Conservation (phyloP, 164 flowering plant genomes). For the Vitis amurensis region DNA sequence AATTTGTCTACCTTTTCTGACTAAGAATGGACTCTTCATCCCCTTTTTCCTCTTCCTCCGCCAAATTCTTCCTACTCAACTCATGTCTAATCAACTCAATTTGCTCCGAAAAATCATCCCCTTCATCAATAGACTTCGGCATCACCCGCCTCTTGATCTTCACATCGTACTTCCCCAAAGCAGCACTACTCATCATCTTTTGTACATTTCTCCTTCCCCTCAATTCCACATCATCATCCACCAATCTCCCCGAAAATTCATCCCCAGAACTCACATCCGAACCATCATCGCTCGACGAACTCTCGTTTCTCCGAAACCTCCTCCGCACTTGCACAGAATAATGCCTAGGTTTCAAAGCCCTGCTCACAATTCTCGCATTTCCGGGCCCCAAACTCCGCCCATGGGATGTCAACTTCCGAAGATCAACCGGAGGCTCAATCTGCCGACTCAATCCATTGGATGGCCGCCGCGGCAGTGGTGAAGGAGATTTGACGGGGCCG, state of each 20-base stretch:
- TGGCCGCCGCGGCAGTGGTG: slow-evolving; percentile 6
- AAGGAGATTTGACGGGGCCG: slow-evolving; percentile 52
- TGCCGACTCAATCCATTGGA: slow-evolving; percentile 3
- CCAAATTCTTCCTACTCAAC: slow-evolving; percentile 39
- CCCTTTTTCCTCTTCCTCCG: slow-evolving; percentile 18
- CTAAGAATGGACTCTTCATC: slow-evolving; percentile 46
- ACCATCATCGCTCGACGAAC: slow-evolving; percentile 59
- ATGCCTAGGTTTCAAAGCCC: slow-evolving; percentile 22
- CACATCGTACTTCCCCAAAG: slow-evolving; percentile 66
- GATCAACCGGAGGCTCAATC: slow-evolving; percentile 32
- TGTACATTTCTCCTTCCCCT: slow-evolving; percentile 24
- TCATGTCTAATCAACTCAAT: slow-evolving; percentile 62
- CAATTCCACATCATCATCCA: slow-evolving; percentile 12
- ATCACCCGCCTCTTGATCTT: slow-evolving; percentile 52
- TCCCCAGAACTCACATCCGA: slow-evolving; percentile 22
- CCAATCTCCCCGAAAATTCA: background rate
- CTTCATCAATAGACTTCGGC: slow-evolving; percentile 43
- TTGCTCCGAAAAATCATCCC: slow-evolving; percentile 36
- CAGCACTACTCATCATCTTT: slow-evolving; percentile 60
- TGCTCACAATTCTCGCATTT: background rate
- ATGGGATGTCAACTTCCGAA: slow-evolving; percentile 32
- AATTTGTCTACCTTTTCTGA: slow-evolving; percentile 55
- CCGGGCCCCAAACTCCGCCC: slow-evolving; percentile 9
- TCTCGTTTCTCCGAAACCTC: slow-evolving; percentile 33
- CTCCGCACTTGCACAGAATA: slow-evolving; percentile 35